Conservation (phyloP, 2,329 filamentous ascomycete species). For the Colletotrichum sp. region DNA sequence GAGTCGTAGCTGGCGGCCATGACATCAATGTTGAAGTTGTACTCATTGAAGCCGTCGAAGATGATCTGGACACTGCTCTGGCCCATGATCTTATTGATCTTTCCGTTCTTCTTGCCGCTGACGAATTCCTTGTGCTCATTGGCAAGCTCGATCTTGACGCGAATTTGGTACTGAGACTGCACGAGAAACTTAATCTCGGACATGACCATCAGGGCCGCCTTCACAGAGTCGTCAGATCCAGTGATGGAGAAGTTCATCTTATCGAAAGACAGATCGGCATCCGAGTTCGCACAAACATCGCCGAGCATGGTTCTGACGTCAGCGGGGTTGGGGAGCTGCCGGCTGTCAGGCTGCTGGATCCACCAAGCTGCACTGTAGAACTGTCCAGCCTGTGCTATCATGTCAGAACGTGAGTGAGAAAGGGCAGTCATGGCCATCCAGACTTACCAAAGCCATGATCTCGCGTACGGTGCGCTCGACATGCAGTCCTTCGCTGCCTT, state of each 20-base stretch:
- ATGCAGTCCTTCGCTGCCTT: slow-evolving; percentile 91
- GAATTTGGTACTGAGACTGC: slow-evolving; percentile 87
- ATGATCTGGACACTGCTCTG: slow-evolving; percentile 99
- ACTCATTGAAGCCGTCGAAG: slow-evolving; percentile 98
- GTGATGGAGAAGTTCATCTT: slow-evolving; percentile 93
- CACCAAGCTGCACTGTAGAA: slow-evolving; percentile 99
- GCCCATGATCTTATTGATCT: slow-evolving; percentile 99
- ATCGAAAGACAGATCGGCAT: slow-evolving; percentile 93
- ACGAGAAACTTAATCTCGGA: slow-evolving; percentile 89
- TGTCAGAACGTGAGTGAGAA: slow-evolving; percentile 26
- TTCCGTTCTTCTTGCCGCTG: slow-evolving; percentile 99
- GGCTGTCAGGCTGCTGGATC: slow-evolving; percentile 41
- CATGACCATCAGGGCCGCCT: slow-evolving; percentile 92
- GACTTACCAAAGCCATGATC: slow-evolving; percentile 86
- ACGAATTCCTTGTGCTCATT: slow-evolving; percentile 99
- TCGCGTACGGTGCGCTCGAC: slow-evolving; percentile 95
- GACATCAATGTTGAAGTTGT: slow-evolving; percentile 99
- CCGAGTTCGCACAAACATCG: slow-evolving; percentile 95
- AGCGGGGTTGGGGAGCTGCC: slow-evolving; percentile 64
- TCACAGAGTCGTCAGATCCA: slow-evolving; percentile 94
- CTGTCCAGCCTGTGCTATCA: slow-evolving; percentile 74
- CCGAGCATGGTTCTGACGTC: slow-evolving; percentile 91
- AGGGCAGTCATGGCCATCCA: slow-evolving; percentile 12
- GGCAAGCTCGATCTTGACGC: slow-evolving; percentile 97
- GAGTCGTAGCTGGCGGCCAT: slow-evolving; percentile 91